Evolutionary conservation across 2,329 filamentous ascomycete species (phyloP), one percentile per base, ranked within the genome.

Genomic region (Fusarium sublunatum): DNA sequence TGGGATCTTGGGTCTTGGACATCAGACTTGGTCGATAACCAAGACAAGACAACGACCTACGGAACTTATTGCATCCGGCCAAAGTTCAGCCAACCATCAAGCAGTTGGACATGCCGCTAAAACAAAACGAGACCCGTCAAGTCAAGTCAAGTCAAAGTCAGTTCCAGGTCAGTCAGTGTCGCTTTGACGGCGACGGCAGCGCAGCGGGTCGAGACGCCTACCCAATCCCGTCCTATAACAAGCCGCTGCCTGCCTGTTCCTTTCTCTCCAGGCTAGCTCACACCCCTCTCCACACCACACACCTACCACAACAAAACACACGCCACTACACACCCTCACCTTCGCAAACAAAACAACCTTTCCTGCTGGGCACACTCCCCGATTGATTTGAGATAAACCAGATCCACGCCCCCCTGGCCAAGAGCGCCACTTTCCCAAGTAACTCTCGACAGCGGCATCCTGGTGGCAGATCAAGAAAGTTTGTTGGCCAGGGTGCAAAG

Each of bases 401-500:
- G 39, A 50, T 50, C 28, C 53, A 57, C 56, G 25, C 66, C 50
- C 53, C 62, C 59, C 50, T 42, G 34, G 40, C 38, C 31, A 47
- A 53, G 15, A 53, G 55, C 65, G 65, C 63, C 64, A 61, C 65
- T 64, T 52, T 47, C 41, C 63, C 40, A 58, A 52, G 54, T 58
- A 58, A 56, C 68, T 61, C 66, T 70, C 69, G 65, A 70, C 67
- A 71, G 61, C 61, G 57, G 58, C 62, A 70, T 71, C 69, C 69
- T 55, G 47, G 69, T 64, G 64, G 65, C 51, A 70, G 67, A 71
- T 71, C 69, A 63, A 70, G 65, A 69, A 70, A 67, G 60, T 67
- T 65, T 70, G 65, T 61, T 58, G 48, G 46, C 47, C 26, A 47
- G 53, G 39, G 60, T 40, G 58, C 39, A 44, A 41, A 34, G 53